A percentile compares a stretch with the other conserved stretches of the same genome.
Conservation (phyloP, 805 yeast species). For the Zygosaccharomyces gambellarensis region DNA sequence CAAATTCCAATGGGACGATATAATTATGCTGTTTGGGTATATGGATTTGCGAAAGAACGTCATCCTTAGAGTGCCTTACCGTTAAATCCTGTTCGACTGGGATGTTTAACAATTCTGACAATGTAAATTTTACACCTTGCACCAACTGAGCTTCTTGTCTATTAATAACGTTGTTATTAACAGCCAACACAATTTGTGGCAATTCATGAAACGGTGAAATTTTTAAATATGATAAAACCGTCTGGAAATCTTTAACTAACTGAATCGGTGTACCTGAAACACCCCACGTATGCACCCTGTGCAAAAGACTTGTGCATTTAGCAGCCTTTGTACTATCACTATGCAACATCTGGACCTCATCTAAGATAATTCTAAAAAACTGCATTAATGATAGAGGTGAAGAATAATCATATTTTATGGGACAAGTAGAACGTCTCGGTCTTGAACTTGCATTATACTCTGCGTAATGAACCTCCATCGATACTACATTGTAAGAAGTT, state of each 20-base stretch:
- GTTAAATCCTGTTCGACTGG: conserved; percentile 51
- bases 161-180: conserved; percentile 9
- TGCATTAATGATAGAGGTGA: conserved; percentile 79
- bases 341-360: conserved; percentile 93
- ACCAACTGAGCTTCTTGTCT: conserved; percentile 9
- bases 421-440: conserved; percentile 29
- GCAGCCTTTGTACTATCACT: conserved; percentile 68
- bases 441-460: conserved; percentile 52
- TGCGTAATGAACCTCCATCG: conserved; percentile 77
- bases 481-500: conserved; percentile 67
- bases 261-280: conserved; percentile 93
- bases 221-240: conserved; percentile 63
- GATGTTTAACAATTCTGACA: conserved; percentile 45
- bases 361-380: conserved; percentile 86
- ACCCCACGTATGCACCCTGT: conserved; percentile 92
- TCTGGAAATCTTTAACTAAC: conserved; percentile 60
- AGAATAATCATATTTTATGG: conserved; percentile 48
- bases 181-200: conserved; percentile 16
- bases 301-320: conserved; percentile 69
- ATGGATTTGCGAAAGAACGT: conserved; percentile 70
- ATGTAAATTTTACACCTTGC: conserved; percentile 26
- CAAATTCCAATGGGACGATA: conserved; percentile 67
- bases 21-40: conserved; percentile 76
- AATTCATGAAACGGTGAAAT: conserved; percentile 56
- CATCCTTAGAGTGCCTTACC: conserved; percentile 72